Evolutionary conservation across 2,329 filamentous ascomycete species (phyloP).

Genomic region (Zasmidium citrigriseum): DNA sequence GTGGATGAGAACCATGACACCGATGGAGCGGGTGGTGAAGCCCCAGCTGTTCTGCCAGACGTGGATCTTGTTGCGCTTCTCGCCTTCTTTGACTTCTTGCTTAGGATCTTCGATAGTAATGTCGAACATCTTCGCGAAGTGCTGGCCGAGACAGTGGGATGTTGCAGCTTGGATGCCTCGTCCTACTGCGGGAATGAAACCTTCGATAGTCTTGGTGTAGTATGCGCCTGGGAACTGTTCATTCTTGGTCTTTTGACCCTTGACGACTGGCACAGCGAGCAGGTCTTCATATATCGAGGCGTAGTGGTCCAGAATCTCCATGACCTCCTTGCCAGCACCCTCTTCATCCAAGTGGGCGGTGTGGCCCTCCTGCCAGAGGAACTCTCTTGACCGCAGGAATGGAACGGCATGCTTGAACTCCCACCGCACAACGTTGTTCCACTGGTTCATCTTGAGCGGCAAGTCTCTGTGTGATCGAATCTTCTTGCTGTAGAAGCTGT

Average conservation of each 20-base stretch:
- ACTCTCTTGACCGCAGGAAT: constrained; percentile 91
- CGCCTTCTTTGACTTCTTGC: constrained; percentile 59
- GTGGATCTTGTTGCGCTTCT: constrained; percentile 77
- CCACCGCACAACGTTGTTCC: constrained; percentile 95
- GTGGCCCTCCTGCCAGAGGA: constrained; percentile 97
- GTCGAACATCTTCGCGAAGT: constrained; percentile 99
- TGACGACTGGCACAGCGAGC: constrained; percentile 90
- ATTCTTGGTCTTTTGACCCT: constrained; percentile 92
- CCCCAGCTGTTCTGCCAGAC: constrained; percentile 99
- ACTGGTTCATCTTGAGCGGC: constrained; percentile 92
- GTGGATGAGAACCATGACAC: constrained; percentile 99
- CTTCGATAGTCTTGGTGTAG: constrained; percentile 96
- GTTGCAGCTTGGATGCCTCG: constrained; percentile 96
- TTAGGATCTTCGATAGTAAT: constrained; percentile 93
- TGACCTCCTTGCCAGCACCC: constrained; percentile 78
- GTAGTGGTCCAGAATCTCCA: constrained; percentile 92
- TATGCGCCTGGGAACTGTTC: constrained; percentile 97
- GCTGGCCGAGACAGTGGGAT: constrained; percentile 91
- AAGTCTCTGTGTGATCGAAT: constrained; percentile 95
- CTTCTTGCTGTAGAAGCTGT: constrained; percentile 94
- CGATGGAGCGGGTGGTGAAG: constrained; percentile 93
- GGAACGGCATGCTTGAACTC: constrained; percentile 89
- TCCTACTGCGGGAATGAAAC: constrained; percentile 92
- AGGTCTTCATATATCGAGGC: constrained; percentile 90
- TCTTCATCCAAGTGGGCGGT: constrained; percentile 86